Base-by-base conservation (phyloP, 140 eudicot species). In the Stevia rebaudiana region DNA sequence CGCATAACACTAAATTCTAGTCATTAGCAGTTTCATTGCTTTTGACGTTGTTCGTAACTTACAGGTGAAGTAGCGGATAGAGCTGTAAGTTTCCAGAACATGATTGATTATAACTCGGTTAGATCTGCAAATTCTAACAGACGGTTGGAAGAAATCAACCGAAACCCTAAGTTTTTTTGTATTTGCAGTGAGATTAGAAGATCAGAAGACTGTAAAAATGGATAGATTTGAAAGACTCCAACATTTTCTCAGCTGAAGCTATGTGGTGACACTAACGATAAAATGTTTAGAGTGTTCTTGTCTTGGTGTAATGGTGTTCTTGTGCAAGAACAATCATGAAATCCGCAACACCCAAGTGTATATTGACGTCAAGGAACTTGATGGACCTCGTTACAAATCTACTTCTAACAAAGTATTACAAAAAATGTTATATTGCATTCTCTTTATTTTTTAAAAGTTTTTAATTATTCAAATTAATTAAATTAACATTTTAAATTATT, bases 11-110 rank as follows among this genome's bases (percentile, higher is more conserved):
- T 67, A 11, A 39, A 55, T 37, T 10, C 67, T n/a, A 57, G 17
- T 9, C 16, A 68, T 40, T 9, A 35, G 12, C 11, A 54, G 49
- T 33, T 43, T 51, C 8, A 39, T 17, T 33, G 25, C 43, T 63
- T 12, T 10, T 15, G 10, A 12, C 24, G 13, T 21, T 24, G n/a
- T 11, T 40, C n/a, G 35, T 28, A 30, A 10, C 95, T 84, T 73
- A 90, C 97, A 18, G 95, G 97, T 31, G 97, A 90, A 56, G 94
- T 73, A 61, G 95, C 82, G 36, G 95, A 84, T 42, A 86, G 77
- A 35, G 94, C 33, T 30, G 89, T 74, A 48, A 90, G 95, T 63
- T 90, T 87, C 95, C 95, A 90, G 50, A 90, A 90, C 97, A 90
- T 90, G 41, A 50, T 65, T 60, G 64, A 53, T 51, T 31, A 35